Base-by-base conservation (phyloP, 2,329 filamentous ascomycete species). In the Aureobasidium leucospermi region DNA sequence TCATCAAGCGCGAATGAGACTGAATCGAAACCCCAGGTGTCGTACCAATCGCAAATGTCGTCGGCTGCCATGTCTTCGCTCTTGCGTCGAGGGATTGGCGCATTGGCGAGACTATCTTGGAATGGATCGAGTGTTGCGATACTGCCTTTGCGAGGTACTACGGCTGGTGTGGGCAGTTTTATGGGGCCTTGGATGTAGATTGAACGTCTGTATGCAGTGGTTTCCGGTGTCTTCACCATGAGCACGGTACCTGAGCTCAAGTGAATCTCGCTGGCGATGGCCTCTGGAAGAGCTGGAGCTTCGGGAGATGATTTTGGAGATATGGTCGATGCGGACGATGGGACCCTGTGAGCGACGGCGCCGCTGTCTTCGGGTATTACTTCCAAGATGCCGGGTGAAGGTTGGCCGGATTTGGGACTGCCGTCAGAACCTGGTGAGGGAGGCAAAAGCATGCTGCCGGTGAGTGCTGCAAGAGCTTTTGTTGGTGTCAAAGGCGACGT, bases 111-210 rank as follows among this genome's bases (percentile, higher is more conserved):
- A 8, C 19, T 28, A 19, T 72, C 68, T 59, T 72, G 69, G 58
- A 75, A 75, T 1, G 70, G 67, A 29, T 76, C 72, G 55, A 75
- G 62, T 16, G 68, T 74, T 23, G 73, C 74, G 11, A 76, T 68
- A 10, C 73, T 75, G 39, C 71, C 71, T 67, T 70, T 74, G n/a
- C 73, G 68, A 15, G 69, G 68, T 61, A 70, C 64, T 4, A 69
- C 68, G 0, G 41, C 63, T 32, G 64, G 69, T 28, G 69, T 69
- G 32, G 70, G 71, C n/a, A 77, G 65, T 58, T 68, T 68, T 52
- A 78, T 76, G 1, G 72, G 71, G 9, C 75, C 76, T 38, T 75
- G 73, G 28, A 75, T 61, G 65, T 78, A 78, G 13, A 73, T 59
- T 9, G 69, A 66, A 8, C 66, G 64, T 55, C 69, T 62, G 69